Conservation (phyloP, 345 rosid species). For the Carallia pectinifolia region DNA sequence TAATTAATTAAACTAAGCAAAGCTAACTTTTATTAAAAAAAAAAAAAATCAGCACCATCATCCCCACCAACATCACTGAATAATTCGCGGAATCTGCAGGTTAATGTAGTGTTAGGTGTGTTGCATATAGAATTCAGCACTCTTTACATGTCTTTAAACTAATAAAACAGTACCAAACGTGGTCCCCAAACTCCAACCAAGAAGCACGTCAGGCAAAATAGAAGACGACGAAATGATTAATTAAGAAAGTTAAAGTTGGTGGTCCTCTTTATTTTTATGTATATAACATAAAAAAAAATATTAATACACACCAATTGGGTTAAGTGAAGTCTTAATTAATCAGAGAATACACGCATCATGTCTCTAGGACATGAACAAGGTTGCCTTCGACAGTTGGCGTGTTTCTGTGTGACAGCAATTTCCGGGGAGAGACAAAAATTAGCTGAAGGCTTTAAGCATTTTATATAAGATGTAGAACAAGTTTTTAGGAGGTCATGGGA, state of each 20-base stretch:
- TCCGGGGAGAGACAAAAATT: too few relatives aligned
- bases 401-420: background rate
- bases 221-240: background rate
- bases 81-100: background rate
- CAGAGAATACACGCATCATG: background rate
- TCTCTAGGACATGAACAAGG: constrained; percentile 4
- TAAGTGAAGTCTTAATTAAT: constrained; percentile 18
- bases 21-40: background rate
- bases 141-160: background rate
- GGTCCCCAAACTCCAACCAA: too few relatives aligned
- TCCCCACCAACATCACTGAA: constrained; percentile 5
- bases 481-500: too few relatives aligned
- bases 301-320: constrained; percentile 2
- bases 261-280: background rate
- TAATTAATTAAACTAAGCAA: background rate
- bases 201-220: too few relatives aligned
- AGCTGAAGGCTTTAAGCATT: too few relatives aligned
- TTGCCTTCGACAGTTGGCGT: background rate
- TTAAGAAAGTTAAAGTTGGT: background rate
- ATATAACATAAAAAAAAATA: too few relatives aligned
- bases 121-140: background rate
- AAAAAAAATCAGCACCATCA: background rate
- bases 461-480: too few relatives aligned
- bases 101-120: constrained; percentile 4
- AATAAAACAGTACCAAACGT: background rate